Base-by-base conservation (phyloP, 140 eudicot genomes). In the Anethum foeniculum region DNA sequence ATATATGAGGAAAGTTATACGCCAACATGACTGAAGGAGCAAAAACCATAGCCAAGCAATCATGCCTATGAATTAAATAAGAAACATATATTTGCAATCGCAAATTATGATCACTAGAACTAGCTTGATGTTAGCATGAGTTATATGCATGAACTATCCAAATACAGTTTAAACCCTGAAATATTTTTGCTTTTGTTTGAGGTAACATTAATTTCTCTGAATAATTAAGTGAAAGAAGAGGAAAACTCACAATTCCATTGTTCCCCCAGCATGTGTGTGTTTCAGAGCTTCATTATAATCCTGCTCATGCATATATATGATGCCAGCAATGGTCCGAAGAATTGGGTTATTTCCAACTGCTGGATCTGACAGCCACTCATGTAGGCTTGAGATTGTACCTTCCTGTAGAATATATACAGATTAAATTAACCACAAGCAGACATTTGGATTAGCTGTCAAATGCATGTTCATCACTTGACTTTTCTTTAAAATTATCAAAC, bases 241-340 rank as follows among this genome's bases (percentile, higher is more conserved):
- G 19, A 32, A 81, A 69, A 91, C 97, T 95, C 83, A 90, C 97
- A 92, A 82, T 65, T 92, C 97, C 97, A 95, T 90, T 9, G 92
- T 90, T 18, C 99, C 97, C 38, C 96, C 99, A 81, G 86, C 90
- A 85, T 89, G 83, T 52, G 99, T 95, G 87, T 95, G 86, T 78
- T 95, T 95, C 81, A 92, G 84, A 81, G 97, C 99, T 79, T 95
- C 99, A 58, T 83, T 81, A 78, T 89, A 95, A 79, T 95, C 99
- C 83, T 95, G 96, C 62, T 95, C 97, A 74, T 92, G 93, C 91
- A 86, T 85, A 87, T 90, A 92, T 75, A 95, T 88, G 80, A 84
- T 91, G 41, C 99, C 99, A 41, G 97, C 99, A 80, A 95, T 86
- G 85, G 91, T 96, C 84, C 96, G 82, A 80, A 95, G 87, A 49